Conservation (phyloP, 768 basidiomycete species). For the Dacryopinax spathularia region DNA sequence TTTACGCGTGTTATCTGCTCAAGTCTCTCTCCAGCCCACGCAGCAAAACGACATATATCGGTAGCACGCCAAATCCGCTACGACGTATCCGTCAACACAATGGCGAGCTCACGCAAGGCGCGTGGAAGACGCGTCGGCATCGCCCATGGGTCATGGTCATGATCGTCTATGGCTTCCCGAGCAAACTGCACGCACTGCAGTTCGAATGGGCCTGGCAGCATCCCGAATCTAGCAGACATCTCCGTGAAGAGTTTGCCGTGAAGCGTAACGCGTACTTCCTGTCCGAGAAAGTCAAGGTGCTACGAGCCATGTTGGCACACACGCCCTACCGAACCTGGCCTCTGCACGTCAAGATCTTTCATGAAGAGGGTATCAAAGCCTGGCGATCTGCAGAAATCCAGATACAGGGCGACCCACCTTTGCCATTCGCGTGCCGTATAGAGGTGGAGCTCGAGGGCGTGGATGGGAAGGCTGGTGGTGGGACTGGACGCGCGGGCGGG, state of each 20-base stretch:
- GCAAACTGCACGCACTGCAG: constrained; percentile 55
- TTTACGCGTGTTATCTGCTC: constrained; percentile 76
- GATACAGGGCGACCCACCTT: constrained; percentile 14
- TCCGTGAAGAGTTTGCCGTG: constrained; percentile 27
- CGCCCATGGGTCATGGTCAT: constrained; percentile 75
- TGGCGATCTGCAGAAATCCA: constrained; percentile 33
- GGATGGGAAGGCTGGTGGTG: constrained; percentile 45
- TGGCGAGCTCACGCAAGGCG: constrained; percentile 58
- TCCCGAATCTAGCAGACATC: constrained; percentile 51
- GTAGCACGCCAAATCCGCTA: constrained; percentile 54
- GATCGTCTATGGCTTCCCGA: constrained; percentile 74
- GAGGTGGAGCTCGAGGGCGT: constrained; percentile 51
- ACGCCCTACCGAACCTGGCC: constrained; percentile 63
- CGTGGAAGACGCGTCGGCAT: constrained; percentile 44
- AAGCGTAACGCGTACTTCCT: neutral
- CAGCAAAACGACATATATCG: constrained; percentile 53
- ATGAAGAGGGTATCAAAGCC: constrained; percentile 39
- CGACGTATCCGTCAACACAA: constrained; percentile 60
- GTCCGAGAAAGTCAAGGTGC: constrained; percentile 31
- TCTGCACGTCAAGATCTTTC: constrained; percentile 61
- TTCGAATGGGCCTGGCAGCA: constrained; percentile 84
- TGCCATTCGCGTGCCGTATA: constrained; percentile 41
- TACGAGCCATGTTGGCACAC: constrained; percentile 44
- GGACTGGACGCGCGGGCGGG: constrained; percentile 41
- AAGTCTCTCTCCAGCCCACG: constrained; percentile 45